A percentile compares a stretch with the other conserved stretches of the same genome.
phyloP scores from a whole-genome alignment of 2,329 filamentous ascomycete species.

The Diaporthe caulivora region DNA sequence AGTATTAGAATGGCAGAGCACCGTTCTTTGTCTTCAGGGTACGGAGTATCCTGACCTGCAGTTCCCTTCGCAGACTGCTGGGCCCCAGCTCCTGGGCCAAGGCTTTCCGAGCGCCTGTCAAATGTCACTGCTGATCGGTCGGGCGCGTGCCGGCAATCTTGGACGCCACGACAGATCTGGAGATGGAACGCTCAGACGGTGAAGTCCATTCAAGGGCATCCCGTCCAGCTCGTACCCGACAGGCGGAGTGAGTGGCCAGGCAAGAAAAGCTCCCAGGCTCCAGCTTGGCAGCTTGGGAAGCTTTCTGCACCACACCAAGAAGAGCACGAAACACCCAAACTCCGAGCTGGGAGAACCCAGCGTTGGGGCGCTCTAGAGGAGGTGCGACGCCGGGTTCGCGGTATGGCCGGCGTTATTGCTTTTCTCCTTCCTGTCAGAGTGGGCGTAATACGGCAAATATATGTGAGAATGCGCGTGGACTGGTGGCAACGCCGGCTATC shows the following conservation, averaged over 20 bases:
- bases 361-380: neutral
- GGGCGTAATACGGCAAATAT: neutral
- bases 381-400: neutral
- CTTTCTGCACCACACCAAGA: neutral
- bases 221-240: slow-evolving; percentile 10
- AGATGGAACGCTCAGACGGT: slow-evolving; percentile 20
- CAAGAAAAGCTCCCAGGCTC: neutral
- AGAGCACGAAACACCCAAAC: slow-evolving; percentile 21
- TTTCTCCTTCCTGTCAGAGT: neutral
- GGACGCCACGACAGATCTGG: slow-evolving; percentile 22
- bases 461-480: neutral
- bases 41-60: neutral
- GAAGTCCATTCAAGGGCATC: slow-evolving; percentile 6
- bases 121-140: slow-evolving; percentile 24
- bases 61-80: neutral
- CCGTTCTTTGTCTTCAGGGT: neutral
- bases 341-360: neutral
- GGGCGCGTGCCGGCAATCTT: slow-evolving; percentile 25
- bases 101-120: slow-evolving; percentile 27
- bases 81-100: slow-evolving; percentile 13
- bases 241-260: neutral
- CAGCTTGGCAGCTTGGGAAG: slow-evolving; percentile 3
- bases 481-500: neutral
- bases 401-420: neutral
- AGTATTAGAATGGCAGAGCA: slow-evolving; percentile 7